A percentile compares a stretch with the other conserved stretches of the same genome.
These are phyloP conservation scores for Arachnopeziza araneosa DNA, from an alignment of 2,329 filamentous ascomycete genomes.

Conservation along the genomic window DNA sequence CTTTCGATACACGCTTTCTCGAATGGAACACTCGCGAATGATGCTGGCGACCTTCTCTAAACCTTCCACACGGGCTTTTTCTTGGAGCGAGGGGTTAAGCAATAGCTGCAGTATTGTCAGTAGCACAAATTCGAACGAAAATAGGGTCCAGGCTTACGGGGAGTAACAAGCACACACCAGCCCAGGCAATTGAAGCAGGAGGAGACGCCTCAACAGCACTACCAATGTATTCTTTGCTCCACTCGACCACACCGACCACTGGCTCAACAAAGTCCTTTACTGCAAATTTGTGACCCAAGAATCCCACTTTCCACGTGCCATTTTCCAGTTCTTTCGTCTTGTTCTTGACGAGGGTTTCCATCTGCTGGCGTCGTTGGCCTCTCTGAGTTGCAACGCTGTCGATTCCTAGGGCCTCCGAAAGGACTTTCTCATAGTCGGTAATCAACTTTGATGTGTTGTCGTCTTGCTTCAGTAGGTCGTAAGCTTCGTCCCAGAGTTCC, in stretches of 20 bases:
- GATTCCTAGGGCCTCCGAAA: no score
- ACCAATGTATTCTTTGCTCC: constrained; percentile 11
- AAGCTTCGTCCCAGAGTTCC: no score
- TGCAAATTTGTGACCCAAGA: constrained; percentile 5
- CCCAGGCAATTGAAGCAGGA: constrained; percentile 14
- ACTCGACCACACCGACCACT: constrained; percentile 9
- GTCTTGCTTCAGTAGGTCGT: no score
- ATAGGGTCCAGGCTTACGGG: background rate
- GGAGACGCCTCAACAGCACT: constrained; percentile 6
- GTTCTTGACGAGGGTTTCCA: background rate
- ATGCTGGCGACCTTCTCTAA: background rate
- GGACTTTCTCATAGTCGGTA: no score
- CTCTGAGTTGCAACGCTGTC: no score
- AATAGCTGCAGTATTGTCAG: background rate
- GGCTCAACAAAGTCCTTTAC: constrained; percentile 13
- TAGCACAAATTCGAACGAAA: background rate
- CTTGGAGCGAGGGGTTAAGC: background rate
- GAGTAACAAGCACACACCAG: constrained; percentile 12
- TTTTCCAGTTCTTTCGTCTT: background rate
- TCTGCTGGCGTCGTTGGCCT: background rate
- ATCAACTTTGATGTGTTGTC: no score
- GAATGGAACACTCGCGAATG: background rate
- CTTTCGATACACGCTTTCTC: background rate
- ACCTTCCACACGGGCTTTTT: background rate
- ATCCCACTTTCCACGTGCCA: constrained; percentile 11